These are phyloP conservation scores for Candida sp. DNA, from an alignment of 1,139 yeast genomes.

Conservation along the genomic window DNA sequence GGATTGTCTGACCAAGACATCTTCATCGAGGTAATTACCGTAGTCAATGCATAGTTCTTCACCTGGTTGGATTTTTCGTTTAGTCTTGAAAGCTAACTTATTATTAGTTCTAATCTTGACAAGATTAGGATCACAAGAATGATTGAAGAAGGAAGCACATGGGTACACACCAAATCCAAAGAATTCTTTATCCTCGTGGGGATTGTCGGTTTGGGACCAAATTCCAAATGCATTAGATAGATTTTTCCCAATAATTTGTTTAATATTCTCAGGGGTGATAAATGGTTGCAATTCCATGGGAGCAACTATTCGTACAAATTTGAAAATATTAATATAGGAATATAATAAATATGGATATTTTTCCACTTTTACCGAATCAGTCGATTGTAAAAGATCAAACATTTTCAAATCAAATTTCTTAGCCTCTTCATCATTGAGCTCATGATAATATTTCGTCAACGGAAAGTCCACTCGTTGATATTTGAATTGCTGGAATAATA, in stretches of 20 bases:
- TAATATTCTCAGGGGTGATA: slow-evolving; percentile 38
- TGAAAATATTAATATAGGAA: slow-evolving; percentile 50
- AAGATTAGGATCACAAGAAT: slow-evolving; percentile 57
- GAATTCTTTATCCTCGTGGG: slow-evolving; percentile 53
- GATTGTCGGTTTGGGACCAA: slow-evolving; percentile 46
- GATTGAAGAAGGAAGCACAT: slow-evolving; percentile 68
- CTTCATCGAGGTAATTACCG: slow-evolving; percentile 48
- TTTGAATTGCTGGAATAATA: slow-evolving; percentile 23
- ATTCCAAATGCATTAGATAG: slow-evolving; percentile 77
- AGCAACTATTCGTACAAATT: slow-evolving; percentile 44
- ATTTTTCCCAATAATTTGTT: slow-evolving; percentile 57
- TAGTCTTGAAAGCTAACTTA: slow-evolving; percentile 20
- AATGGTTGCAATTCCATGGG: slow-evolving; percentile 32
- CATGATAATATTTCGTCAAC: slow-evolving; percentile 5
- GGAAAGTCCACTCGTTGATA: slow-evolving; percentile 4
- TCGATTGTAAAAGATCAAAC: slow-evolving; percentile 52
- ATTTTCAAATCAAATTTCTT: slow-evolving; percentile 18
- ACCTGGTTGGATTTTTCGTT: slow-evolving; percentile 28
- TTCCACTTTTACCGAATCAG: slow-evolving; percentile 47
- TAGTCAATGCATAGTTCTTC: slow-evolving; percentile 64
- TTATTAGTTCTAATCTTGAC: slow-evolving; percentile 21
- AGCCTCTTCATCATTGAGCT: slow-evolving; percentile 9
- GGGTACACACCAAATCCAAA: slow-evolving; percentile 69
- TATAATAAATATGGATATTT: slow-evolving; percentile 49
- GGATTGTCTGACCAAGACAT: slow-evolving; percentile 38